Conservation (phyloP, 1,284 basidiomycete genomes). For the Cryptococcus sp. region DNA sequence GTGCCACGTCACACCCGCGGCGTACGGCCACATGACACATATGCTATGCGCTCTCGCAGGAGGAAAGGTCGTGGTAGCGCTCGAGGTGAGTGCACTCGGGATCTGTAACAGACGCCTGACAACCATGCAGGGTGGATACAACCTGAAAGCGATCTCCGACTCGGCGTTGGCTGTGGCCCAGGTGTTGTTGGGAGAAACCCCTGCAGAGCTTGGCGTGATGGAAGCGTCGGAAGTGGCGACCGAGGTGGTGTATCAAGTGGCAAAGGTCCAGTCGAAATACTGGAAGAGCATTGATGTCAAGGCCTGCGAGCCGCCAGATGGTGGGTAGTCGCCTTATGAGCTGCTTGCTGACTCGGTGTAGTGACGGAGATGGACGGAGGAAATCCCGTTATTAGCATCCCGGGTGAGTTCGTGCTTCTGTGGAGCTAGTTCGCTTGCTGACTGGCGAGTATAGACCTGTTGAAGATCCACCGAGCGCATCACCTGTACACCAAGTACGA, state of each 20-base stretch:
- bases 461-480: constrained; percentile 80
- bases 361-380: constrained; percentile 16
- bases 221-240: constrained; percentile 75
- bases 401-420: constrained; percentile 14
- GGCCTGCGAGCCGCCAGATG: constrained; percentile 69
- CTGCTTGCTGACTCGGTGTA: background rate
- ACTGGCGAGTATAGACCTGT: constrained; percentile 57
- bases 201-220: constrained; percentile 69
- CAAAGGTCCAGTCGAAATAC: constrained; percentile 79
- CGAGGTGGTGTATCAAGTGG: constrained; percentile 83
- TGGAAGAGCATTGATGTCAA: constrained; percentile 85
- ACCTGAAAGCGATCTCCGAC: constrained; percentile 80
- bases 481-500: constrained; percentile 70
- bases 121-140: constrained; percentile 81
- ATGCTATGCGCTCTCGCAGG: constrained; percentile 88
- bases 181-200: constrained; percentile 81
- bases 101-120: constrained; percentile 3
- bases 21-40: constrained; percentile 98
- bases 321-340: constrained; percentile 23
- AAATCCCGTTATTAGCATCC: constrained; percentile 32
- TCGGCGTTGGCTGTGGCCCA: constrained; percentile 85
- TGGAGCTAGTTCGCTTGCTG: too few relatives aligned
- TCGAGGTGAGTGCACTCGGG: constrained; percentile 67
- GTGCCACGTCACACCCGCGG: constrained; percentile 87
- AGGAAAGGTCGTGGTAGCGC: constrained; percentile 85